These are phyloP conservation scores for Trapa incisa DNA, from an alignment of 345 rosid genomes.

Conservation along the genomic window DNA sequence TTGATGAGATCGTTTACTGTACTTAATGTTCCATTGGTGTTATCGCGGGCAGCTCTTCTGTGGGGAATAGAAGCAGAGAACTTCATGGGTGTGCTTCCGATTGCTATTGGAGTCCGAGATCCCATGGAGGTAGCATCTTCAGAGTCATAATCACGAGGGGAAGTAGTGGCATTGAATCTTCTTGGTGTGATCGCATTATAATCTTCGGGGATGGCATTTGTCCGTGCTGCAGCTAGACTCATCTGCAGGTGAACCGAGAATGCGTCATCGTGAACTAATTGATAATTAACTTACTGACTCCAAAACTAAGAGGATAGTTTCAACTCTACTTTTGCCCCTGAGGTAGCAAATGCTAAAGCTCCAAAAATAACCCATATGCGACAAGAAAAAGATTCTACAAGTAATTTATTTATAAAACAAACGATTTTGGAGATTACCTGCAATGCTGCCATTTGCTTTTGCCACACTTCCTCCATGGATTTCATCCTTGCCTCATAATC, in stretches of 20 bases:
- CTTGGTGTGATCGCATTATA: conserved; percentile 28
- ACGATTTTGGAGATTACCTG: conserved; percentile 39
- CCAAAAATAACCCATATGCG: not conserved
- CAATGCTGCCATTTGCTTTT: conserved; percentile 74
- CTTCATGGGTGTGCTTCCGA: conserved; percentile 40
- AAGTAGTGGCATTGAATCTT: conserved; percentile 37
- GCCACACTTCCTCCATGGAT: conserved; percentile 93
- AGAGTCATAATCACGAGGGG: conserved; percentile 53
- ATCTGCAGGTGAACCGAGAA: conserved; percentile 27
- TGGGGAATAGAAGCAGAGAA: conserved; percentile 25
- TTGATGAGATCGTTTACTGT: conserved; percentile 43
- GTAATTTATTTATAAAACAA: not conserved
- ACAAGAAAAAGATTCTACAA: not conserved
- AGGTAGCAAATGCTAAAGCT: not conserved
- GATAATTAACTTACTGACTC: no score
- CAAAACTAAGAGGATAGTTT: no score
- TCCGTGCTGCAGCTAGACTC: conserved; percentile 72
- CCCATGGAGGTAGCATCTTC: conserved; percentile 55
- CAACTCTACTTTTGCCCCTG: not conserved
- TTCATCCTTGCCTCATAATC: conserved; percentile 84
- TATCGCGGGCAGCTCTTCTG: conserved; percentile 37
- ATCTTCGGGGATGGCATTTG: conserved; percentile 50
- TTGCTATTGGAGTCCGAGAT: conserved; percentile 49
- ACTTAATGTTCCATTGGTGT: conserved; percentile 38
- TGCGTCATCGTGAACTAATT: not conserved